These are phyloP conservation scores for Aspergillus cejpii DNA, from an alignment of 2,329 filamentous ascomycete species.

Conservation along the genomic window DNA sequence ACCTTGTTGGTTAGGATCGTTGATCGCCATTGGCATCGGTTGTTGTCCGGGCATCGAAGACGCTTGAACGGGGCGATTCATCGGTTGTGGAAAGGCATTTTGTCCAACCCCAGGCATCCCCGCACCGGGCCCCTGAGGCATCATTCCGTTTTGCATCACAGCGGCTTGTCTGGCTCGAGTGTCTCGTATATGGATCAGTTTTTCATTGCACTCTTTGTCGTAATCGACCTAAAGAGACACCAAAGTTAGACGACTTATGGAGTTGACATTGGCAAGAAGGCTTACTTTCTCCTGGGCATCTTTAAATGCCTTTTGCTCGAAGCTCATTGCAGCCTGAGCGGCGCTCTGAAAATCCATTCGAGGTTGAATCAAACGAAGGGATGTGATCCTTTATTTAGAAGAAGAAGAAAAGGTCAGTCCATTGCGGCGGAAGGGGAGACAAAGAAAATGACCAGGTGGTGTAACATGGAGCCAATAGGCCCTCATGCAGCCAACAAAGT, in stretches of 20 bases:
- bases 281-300: slow-evolving; percentile 34
- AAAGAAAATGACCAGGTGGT: neutral
- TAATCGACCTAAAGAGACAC: slow-evolving; percentile 34
- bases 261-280: slow-evolving; percentile 1
- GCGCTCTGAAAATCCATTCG: slow-evolving; percentile 35
- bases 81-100: slow-evolving; percentile 45
- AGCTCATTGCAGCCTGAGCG: slow-evolving; percentile 38
- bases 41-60: slow-evolving; percentile 43
- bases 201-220: slow-evolving; percentile 40
- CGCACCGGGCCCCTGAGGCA: slow-evolving; percentile 29
- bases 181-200: slow-evolving; percentile 41
- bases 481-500: neutral
- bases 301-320: slow-evolving; percentile 42
- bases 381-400: slow-evolving; percentile 35
- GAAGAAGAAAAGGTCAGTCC: slow-evolving; percentile 8
- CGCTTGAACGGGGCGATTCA: slow-evolving; percentile 47
- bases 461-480: neutral
- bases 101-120: slow-evolving; percentile 31
- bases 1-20: slow-evolving; percentile 27
- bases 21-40: slow-evolving; percentile 34
- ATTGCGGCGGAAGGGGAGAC: neutral
- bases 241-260: neutral
- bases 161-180: slow-evolving; percentile 40
- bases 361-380: slow-evolving; percentile 42
- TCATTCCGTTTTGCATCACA: slow-evolving; percentile 37